Evolutionary conservation across 768 basidiomycete genomes (phyloP), one percentile per base, ranked within the genome.

Genomic region (Royoungia palumana): DNA sequence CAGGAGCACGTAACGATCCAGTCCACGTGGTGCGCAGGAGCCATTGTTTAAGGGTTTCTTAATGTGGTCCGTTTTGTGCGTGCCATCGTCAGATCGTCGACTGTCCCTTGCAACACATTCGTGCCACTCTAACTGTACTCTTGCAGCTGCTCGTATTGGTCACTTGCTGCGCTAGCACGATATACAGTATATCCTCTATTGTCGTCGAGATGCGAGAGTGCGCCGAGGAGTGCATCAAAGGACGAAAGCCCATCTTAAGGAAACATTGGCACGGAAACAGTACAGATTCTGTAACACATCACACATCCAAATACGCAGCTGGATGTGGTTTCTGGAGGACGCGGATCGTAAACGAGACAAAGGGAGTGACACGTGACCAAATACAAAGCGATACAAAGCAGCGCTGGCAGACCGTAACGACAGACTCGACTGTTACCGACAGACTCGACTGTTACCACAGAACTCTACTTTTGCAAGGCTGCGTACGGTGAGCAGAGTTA

Each of bases 301-400:
- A 58, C 97, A 96, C 95, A 98, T 98, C 80, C 98, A 95, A 51
- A 98, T 92, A n/a, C 96, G 89, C 22, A 98, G 73, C 61, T 97
- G 90, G 60, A 99, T 96, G 59, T 88, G 85, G 58, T 91, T 89
- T 74, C 96, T 10, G 95, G 96, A 4, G 96, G 96, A 73, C 98
- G 96, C 2, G 96, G 96, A 35, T 59, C 66, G 41, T 68, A 44
- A 34, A 27, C n/a, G n/a, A 28, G 51, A 59, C 51, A 57, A 66
- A 49, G 58, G 34, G 51, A 41, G 35, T 4, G 28, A 28, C 12
- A 2, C 28, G 28, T 28, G 11, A 28, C 10, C 28, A 13, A 5
- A 28, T 3, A 24, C 6, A 43, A n/a, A n/a, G n/a, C n/a, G n/a
- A 25, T 38, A 39, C 19, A 43, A 34, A n/a, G n/a, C 1, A n/a